These are phyloP conservation scores for Phytophthora sojae DNA, from an alignment of 352 stramenopile genomes.

Conservation along the genomic window DNA sequence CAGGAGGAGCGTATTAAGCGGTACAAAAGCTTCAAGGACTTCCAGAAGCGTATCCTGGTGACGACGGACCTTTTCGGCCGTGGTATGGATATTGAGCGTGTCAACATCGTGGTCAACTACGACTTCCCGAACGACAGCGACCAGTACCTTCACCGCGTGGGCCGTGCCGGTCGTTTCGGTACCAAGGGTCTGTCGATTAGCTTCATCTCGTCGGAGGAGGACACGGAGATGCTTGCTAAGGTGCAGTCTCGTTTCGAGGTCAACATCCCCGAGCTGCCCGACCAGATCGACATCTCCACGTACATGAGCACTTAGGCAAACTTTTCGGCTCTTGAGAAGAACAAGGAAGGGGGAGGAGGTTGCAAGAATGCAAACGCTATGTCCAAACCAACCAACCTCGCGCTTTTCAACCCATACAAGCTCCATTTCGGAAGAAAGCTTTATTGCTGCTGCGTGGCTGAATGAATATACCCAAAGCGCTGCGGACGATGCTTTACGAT, in stretches of 20 bases:
- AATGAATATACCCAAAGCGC: slow-evolving; percentile 56
- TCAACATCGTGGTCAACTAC: slow-evolving; percentile 99
- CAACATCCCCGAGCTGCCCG: slow-evolving; percentile 99
- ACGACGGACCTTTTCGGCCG: slow-evolving; percentile 99
- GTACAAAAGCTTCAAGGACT: slow-evolving; percentile 99
- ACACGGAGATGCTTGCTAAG: slow-evolving; percentile 98
- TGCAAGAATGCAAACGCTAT: slow-evolving; percentile 25
- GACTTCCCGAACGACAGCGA: slow-evolving; percentile 99
- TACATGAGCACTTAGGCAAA: slow-evolving; percentile 95
- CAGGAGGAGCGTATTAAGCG: slow-evolving; percentile 98
- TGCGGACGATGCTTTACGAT: slow-evolving; percentile 44
- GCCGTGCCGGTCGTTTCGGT: slow-evolving; percentile 98
- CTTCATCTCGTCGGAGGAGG: slow-evolving; percentile 98
- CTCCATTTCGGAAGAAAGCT: slow-evolving; percentile 39
- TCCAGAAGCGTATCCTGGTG: slow-evolving; percentile 99
- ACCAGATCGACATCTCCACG: slow-evolving; percentile 99
- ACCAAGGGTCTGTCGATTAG: slow-evolving; percentile 99
- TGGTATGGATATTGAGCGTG: slow-evolving; percentile 99
- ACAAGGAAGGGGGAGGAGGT: slow-evolving; percentile 18
- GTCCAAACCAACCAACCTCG: slow-evolving; percentile 42
- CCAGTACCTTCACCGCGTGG: slow-evolving; percentile 99
- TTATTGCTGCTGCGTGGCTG: slow-evolving; percentile 43
- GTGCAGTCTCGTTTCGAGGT: slow-evolving; percentile 99
- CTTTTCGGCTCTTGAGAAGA: slow-evolving; percentile 26
- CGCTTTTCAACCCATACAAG: slow-evolving; percentile 36